Base-by-base conservation (phyloP, 2,329 filamentous ascomycete genomes). In the Verruconis gallopava region DNA sequence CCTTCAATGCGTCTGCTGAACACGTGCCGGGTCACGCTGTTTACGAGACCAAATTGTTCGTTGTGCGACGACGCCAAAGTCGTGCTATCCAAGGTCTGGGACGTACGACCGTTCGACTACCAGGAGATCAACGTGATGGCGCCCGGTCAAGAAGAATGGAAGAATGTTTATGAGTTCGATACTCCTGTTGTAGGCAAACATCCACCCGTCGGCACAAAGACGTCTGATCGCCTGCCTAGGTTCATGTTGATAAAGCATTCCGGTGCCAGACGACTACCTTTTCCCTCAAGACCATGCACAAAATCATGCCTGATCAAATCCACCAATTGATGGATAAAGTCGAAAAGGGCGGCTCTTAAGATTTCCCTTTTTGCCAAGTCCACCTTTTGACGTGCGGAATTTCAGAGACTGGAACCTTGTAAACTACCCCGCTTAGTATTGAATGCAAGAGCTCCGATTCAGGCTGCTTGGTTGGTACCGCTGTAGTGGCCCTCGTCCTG, bases 111-210 rank as follows among this genome's bases (percentile, higher is more conserved):
- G 0, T 85, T 88, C 58, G 69, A 69, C 14, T 85, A 77, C 58
- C 65, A 67, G 5, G 80, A 86, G 57, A 67, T 84, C 46, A 71
- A 86, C 54, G 75, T 88, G 38, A 75, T 82, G 61, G 69, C 72
- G 38, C 67, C 72, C 0, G 72, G 75, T 19, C 69, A 71, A 13
- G 71, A 75, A 47, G 62, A 66, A 18, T 89, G 83, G 83, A 77
- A 73, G 52, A 69, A 78, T 38, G 54, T 85, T 1, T 89, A 89
- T 55, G 82, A 86, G 44, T 84, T 86, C 56, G 83, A 89, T 50
- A 82, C 84, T 5, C 83, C 83, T 0, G 83, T 88, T 53, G 82
- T 88, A 65, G 53, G 63, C 46, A 14, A 14, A 19, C 28, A 15
- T 19, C 11, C 13, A n/a, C 5, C 18, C n/a, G 21, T 14, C 14